These are phyloP conservation scores for Fusarium anthophilum DNA, from an alignment of 2,329 filamentous ascomycete species.

Conservation along the genomic window DNA sequence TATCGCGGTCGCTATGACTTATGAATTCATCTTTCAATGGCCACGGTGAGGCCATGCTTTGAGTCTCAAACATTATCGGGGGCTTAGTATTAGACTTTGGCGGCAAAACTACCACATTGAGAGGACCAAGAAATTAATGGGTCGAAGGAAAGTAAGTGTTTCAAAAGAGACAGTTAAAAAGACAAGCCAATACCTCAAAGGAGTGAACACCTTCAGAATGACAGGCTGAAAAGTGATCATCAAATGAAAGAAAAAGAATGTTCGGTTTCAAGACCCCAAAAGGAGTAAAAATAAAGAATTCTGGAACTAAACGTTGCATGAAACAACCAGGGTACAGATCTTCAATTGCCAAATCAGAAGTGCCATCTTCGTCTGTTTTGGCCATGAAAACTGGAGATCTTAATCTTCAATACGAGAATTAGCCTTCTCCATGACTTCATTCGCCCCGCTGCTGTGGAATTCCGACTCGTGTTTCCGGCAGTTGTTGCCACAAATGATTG, in stretches of 20 bases:
- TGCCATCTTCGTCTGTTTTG: neutral
- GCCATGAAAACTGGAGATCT: constrained; percentile 1
- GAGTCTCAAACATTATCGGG: neutral
- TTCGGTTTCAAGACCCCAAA: neutral
- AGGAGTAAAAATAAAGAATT: neutral
- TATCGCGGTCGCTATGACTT: neutral
- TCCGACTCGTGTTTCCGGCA: neutral
- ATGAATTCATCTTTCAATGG: constrained; percentile 21
- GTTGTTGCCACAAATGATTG: neutral
- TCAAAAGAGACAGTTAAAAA: neutral
- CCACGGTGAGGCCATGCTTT: constrained; percentile 1
- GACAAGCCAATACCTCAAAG: neutral
- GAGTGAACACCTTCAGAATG: neutral
- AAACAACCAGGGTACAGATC: neutral
- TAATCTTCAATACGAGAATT: constrained; percentile 16
- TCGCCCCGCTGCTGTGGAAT: neutral
- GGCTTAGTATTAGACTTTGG: neutral
- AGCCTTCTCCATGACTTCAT: constrained; percentile 8
- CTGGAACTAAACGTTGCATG: neutral
- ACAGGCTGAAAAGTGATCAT: neutral
- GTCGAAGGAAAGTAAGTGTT: neutral
- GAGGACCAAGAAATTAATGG: neutral
- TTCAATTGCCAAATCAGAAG: neutral
- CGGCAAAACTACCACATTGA: neutral
- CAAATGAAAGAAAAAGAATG: constrained; percentile 1